Evolutionary conservation across 2,329 filamentous ascomycete species (phyloP), one percentile per base, ranked within the genome.

Genomic region (Aureobasidium musti): DNA sequence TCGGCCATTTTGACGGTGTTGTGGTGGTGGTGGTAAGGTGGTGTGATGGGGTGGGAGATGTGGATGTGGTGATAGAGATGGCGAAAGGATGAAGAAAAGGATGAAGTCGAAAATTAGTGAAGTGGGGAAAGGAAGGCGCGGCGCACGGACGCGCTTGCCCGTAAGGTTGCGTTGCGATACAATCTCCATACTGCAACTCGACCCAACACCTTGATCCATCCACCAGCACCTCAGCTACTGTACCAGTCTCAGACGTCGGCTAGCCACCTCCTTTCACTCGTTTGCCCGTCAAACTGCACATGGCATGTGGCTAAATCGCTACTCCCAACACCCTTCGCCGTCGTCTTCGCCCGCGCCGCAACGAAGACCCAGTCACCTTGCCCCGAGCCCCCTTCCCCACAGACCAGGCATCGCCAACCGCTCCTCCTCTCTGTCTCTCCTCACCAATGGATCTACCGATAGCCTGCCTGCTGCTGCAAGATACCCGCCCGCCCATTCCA

Each of bases 241-340:
- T 33, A 39, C 17, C 13, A 17, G 23, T 17, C 17, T 26, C 17
- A 26, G 7, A n/a, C 49, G 26, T n/a, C 17, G 26, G 17, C 17
- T 14, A 35, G 14, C 49, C 64, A 19, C 45, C 41, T 37, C 26
- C 10, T 50, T 52, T 41, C 59, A n/a, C 59, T n/a, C 33, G 26
- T 28, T 41, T 26, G 33, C 19, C 59, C 26, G 26, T 7, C 13
- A 41, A 45, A 53, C 28, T 21, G 61, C 45, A 50, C 60, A 53
- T 63, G 78, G 66, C 59, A 96, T 96, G 91, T 97, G 92, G 92
- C 87, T 96, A 75, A 92, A 97, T 81, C 89, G 92, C 77, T 87
- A 96, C 71, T 89, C 90, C 70, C 87, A 85, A 73, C 88, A 90
- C 77, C 85, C 88, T 67, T 87, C 86, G 76, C 81, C 86, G 78